phyloP scores from a whole-genome alignment of 2,329 filamentous ascomycete genomes.

The Fusarium concolor region DNA sequence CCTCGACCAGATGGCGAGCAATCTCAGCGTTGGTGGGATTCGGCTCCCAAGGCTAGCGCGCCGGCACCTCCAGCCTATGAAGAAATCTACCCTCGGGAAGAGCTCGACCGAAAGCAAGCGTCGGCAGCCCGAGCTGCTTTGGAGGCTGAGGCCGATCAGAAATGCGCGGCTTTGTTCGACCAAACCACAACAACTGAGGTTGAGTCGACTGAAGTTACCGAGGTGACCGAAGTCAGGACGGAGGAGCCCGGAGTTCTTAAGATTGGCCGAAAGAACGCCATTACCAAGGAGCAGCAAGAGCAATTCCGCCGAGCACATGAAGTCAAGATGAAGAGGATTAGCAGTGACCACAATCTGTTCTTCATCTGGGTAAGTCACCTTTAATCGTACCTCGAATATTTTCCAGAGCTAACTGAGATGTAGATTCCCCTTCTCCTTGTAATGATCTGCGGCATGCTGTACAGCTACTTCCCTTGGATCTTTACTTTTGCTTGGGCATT shows the following conservation, averaged over 20 bases:
- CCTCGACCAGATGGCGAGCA: conserved; percentile 60
- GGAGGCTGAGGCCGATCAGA: conserved; percentile 69
- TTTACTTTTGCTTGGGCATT: conserved; percentile 53
- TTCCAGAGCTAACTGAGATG: conserved; percentile 35
- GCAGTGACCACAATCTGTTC: conserved; percentile 74
- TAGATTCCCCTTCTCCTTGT: conserved; percentile 64
- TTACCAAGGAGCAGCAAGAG: conserved; percentile 74
- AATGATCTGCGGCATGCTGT: conserved; percentile 63
- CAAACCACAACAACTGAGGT: conserved; percentile 52
- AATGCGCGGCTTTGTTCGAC: conserved; percentile 67
- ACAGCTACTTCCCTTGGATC: conserved; percentile 63
- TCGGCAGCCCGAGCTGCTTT: conserved; percentile 68
- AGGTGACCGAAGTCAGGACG: conserved; percentile 52
- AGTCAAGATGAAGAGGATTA: conserved; percentile 71
- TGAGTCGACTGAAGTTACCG: conserved; percentile 51
- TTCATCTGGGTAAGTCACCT: conserved; percentile 71
- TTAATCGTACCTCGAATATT: background rate
- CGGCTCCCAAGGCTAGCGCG: conserved; percentile 63
- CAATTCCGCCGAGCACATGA: conserved; percentile 71
- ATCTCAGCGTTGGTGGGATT: conserved; percentile 71
- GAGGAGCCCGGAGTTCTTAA: conserved; percentile 62
- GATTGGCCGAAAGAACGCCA: conserved; percentile 71
- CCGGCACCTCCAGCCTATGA: conserved; percentile 79
- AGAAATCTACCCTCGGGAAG: conserved; percentile 75
- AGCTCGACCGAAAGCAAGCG: conserved; percentile 66